Conservation (phyloP, 495 filamentous ascomycete genomes). For the Apiosordaria backusii region DNA sequence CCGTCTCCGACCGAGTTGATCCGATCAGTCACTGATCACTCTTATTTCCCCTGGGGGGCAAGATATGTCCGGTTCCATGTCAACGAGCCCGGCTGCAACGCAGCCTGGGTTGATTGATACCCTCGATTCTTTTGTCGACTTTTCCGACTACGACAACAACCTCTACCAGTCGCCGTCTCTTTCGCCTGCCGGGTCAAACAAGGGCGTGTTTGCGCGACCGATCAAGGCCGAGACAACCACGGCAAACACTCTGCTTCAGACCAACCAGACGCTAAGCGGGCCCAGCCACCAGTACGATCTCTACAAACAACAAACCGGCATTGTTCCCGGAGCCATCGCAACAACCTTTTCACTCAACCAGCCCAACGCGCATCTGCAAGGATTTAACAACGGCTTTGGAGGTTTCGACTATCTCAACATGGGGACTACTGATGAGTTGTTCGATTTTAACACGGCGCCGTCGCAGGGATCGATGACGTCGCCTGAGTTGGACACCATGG, state of each 20-base stretch:
- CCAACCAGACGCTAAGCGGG: slow-evolving; percentile 60
- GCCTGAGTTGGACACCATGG: slow-evolving; percentile 59
- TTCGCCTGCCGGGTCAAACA: slow-evolving; percentile 40
- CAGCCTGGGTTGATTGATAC: slow-evolving; percentile 18
- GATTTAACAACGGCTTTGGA: slow-evolving; percentile 43
- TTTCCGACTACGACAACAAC: slow-evolving; percentile 45
- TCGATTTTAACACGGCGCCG: slow-evolving; percentile 59
- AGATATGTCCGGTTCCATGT: slow-evolving; percentile 31
- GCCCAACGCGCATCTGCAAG: slow-evolving; percentile 50
- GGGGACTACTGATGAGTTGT: slow-evolving; percentile 44
- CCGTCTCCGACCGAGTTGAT: neutral
- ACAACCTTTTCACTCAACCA: slow-evolving; percentile 66
- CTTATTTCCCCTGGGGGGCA: neutral
- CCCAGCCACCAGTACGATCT: slow-evolving; percentile 91
- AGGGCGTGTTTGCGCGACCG: slow-evolving; percentile 37
- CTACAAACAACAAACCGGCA: slow-evolving; percentile 86
- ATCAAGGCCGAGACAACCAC: slow-evolving; percentile 39
- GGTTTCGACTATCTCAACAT: slow-evolving; percentile 52
- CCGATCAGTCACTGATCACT: slow-evolving; percentile 1
- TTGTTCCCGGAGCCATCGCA: slow-evolving; percentile 73
- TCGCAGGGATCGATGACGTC: slow-evolving; percentile 26
- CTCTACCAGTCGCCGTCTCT: slow-evolving; percentile 45
- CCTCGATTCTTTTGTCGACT: slow-evolving; percentile 43
- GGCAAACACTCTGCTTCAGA: slow-evolving; percentile 30
- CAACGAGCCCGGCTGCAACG: slow-evolving; percentile 23